Percentiles rank a stretch among this genome's conserved stretches.
Evolutionary conservation across 192 early-diverging fungal species (phyloP).

Genomic region (Coemansia sp.): DNA sequence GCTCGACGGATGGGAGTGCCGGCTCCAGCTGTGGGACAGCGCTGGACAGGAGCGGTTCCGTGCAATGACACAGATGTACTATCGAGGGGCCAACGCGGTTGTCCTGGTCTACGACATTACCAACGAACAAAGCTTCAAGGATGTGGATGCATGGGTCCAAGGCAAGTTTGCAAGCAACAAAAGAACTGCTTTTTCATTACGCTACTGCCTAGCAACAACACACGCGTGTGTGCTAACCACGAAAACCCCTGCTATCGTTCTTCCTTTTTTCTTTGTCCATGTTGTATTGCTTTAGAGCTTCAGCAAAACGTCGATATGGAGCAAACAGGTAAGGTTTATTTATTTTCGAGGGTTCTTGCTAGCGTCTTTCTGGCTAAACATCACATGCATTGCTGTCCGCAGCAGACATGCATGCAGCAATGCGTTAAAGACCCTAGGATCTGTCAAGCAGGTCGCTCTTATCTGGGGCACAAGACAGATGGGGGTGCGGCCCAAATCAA

Average conservation of each 20-base stretch:
- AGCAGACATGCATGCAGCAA: background rate
- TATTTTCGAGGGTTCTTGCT: background rate
- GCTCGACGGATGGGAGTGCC: slow-evolving; percentile 73
- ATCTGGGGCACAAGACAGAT: background rate
- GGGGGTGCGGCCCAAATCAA: background rate
- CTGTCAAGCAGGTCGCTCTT: background rate
- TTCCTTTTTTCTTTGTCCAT: background rate
- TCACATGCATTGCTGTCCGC: background rate
- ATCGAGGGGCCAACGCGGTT: slow-evolving; percentile 72
- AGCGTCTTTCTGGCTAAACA: background rate
- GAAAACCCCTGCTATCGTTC: background rate
- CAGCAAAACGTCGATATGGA: slow-evolving; percentile 67
- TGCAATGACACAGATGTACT: slow-evolving; percentile 78
- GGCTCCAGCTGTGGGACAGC: slow-evolving; percentile 77
- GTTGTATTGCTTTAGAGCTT: slow-evolving; percentile 46
- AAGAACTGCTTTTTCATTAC: background rate
- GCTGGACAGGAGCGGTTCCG: slow-evolving; percentile 76
- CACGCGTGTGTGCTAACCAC: no score
- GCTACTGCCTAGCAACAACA: background rate
- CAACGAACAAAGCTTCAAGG: slow-evolving; percentile 67
- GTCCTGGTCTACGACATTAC: slow-evolving; percentile 77
- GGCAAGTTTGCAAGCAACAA: slow-evolving; percentile 18
- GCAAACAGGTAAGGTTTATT: slow-evolving; percentile 54
- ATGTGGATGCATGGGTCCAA: slow-evolving; percentile 69
- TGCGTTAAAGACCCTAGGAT: background rate